Evolutionary conservation across 2,329 filamentous ascomycete species (phyloP).

Genomic region (Fusarium aywerte): DNA sequence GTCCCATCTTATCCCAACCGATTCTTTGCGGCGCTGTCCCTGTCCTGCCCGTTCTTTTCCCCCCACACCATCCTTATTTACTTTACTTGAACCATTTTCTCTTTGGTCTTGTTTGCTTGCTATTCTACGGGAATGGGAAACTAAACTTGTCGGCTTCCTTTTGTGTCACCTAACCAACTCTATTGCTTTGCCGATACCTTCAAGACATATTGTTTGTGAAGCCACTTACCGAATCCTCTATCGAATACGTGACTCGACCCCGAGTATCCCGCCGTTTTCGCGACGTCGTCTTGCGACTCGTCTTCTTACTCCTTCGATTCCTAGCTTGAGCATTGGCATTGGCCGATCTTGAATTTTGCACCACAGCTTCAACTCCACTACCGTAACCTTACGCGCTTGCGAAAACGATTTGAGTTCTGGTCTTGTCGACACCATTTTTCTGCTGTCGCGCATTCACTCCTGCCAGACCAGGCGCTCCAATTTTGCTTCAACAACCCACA

Average conservation of each 20-base stretch:
- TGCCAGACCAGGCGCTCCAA: not conserved
- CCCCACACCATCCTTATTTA: slow-evolving; percentile 12
- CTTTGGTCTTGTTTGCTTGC: slow-evolving; percentile 12
- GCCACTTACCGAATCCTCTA: not conserved
- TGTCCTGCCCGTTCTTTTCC: slow-evolving; percentile 4
- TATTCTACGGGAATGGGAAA: slow-evolving; percentile 12
- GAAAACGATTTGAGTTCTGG: not conserved
- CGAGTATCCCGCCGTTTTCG: slow-evolving; percentile 4
- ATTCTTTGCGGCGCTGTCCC: not conserved
- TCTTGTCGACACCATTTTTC: slow-evolving; percentile 6
- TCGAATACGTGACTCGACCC: slow-evolving; percentile 9
- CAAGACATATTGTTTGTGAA: slow-evolving; percentile 2
- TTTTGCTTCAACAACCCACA: slow-evolving; percentile 27
- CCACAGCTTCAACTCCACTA: not conserved
- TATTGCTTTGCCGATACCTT: slow-evolving; percentile 4
- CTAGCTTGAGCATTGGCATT: not conserved
- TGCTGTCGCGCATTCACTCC: not conserved
- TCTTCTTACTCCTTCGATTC: not conserved
- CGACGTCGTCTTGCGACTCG: slow-evolving; percentile 14
- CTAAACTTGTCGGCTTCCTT: slow-evolving; percentile 12
- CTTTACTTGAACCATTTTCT: slow-evolving; percentile 4
- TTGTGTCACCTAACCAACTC: slow-evolving; percentile 2
- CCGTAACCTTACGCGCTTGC: slow-evolving; percentile 12
- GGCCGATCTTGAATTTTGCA: not conserved
- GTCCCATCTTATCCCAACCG: not conserved